Percentiles rank a stretch among this genome's conserved stretches.
These are phyloP conservation scores for Aplosporella prunicola DNA, from an alignment of 2,329 filamentous ascomycete species.

Conservation along the genomic window DNA sequence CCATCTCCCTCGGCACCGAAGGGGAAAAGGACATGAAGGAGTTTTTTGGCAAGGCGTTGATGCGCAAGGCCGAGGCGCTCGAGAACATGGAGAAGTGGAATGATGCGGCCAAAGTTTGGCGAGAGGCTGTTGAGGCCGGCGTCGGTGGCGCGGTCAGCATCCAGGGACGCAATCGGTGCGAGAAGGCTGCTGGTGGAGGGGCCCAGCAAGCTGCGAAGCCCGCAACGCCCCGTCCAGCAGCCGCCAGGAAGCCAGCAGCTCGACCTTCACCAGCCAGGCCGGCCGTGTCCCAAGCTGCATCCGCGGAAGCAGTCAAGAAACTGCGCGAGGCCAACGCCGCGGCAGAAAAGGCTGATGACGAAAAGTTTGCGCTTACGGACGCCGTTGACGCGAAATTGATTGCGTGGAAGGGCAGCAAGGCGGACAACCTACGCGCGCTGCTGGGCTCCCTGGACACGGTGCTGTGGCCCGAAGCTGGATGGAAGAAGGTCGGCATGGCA, in stretches of 20 bases:
- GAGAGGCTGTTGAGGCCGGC: slow-evolving; percentile 69
- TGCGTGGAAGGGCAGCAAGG: slow-evolving; percentile 81
- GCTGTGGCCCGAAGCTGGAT: slow-evolving; percentile 83
- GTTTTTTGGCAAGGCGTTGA: slow-evolving; percentile 85
- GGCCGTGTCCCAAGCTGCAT: slow-evolving; percentile 28
- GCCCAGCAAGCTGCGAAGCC: slow-evolving; percentile 39
- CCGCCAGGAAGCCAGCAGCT: slow-evolving; percentile 20
- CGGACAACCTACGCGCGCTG: slow-evolving; percentile 82
- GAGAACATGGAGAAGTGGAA: slow-evolving; percentile 93
- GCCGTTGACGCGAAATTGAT: slow-evolving; percentile 70
- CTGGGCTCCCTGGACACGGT: slow-evolving; percentile 80
- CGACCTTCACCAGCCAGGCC: slow-evolving; percentile 32
- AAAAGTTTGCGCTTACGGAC: slow-evolving; percentile 83
- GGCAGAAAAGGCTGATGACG: slow-evolving; percentile 78
- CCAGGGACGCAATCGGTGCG: slow-evolving; percentile 79
- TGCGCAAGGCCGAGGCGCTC: slow-evolving; percentile 88
- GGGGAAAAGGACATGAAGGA: slow-evolving; percentile 77
- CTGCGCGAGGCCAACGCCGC: slow-evolving; percentile 77
- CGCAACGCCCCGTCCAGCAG: slow-evolving; percentile 27
- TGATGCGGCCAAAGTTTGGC: slow-evolving; percentile 75
- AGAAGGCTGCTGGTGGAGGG: slow-evolving; percentile 61
- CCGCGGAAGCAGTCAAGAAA: slow-evolving; percentile 65
- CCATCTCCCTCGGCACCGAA: slow-evolving; percentile 56
- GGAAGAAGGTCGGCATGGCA: slow-evolving; percentile 94
- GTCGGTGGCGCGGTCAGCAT: slow-evolving; percentile 78